These are phyloP conservation scores for Exobasidium rhododendri DNA, from an alignment of 1,284 basidiomycete genomes.

Conservation along the genomic window DNA sequence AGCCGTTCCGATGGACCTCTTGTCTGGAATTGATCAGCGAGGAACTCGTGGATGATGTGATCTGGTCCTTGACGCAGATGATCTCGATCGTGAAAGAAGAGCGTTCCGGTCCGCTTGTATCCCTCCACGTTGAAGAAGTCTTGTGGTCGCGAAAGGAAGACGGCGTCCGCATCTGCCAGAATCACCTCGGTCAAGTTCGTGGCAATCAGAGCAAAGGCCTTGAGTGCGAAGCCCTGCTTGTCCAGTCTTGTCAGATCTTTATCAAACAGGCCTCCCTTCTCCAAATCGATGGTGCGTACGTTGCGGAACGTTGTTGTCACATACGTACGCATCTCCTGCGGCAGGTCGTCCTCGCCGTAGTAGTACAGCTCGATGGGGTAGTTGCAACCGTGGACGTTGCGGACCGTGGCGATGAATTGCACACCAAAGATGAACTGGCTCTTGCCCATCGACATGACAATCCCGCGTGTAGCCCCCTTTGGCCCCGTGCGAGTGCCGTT, in stretches of 20 bases:
- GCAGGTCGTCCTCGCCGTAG: conserved; percentile 34
- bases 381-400: conserved; percentile 26
- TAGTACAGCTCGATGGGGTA: conserved; percentile 36
- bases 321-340: conserved; percentile 27
- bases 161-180: conserved; percentile 32
- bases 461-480: no score
- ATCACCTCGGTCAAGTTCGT: conserved; percentile 38
- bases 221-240: conserved; percentile 30
- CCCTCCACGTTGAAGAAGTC: conserved; percentile 31
- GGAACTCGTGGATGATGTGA: conserved; percentile 29
- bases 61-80: conserved; percentile 25
- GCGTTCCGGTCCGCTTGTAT: conserved; percentile 30
- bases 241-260: no score
- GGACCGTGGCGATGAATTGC: conserved; percentile 32
- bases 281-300: conserved; percentile 28
- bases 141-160: conserved; percentile 28
- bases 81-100: conserved; percentile 38
- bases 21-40: conserved; percentile 26
- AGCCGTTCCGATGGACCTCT: conserved; percentile 27
- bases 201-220: conserved; percentile 30
- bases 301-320: conserved; percentile 27
- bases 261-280: conserved; percentile 27
- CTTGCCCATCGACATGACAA: conserved; percentile 33
- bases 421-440: conserved; percentile 29
- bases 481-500: background rate